Base-by-base conservation (phyloP, 805 yeast genomes). In the Kodamaea neixiangensis region DNA sequence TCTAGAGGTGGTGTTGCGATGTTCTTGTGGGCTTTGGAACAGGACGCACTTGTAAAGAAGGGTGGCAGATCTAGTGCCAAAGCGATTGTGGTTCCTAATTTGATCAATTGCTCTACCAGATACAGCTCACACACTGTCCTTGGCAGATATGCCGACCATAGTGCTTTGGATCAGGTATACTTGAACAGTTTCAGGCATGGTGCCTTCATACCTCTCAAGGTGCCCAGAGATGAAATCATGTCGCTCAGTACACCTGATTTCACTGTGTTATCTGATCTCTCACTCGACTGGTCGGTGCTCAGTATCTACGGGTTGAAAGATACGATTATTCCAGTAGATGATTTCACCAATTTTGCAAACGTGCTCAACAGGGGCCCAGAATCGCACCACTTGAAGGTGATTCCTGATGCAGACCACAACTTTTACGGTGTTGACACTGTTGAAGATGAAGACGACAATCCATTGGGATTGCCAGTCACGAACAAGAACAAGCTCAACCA, bases 351-450 rank as follows among this genome's bases (percentile, higher is more conserved):
- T 34, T 89, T 73, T 68, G 81, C 87, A 6, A 82, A 86, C 57
- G 56, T 70, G 7, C 78, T 91, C 45, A 77, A 75, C 21, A 68
- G 78, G 4, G 80, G 91, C 17, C 85, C 54, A 0, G 57, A 57
- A 25, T 58, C 75, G 2, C 78, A 87, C 57, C 71, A 75, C 3
- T 69, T 90, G 48, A 72, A 73, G 34, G 64, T 89, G 6, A 70
- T 92, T 9, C 79, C 80, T 1, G 74, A 73, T 42, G 97, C 96
- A 0, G 92, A 89, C 63, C 98, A 92, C 66, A 89, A 87, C 59
- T 91, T 78, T 61, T 87, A 78, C 61, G 93, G 94, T 0, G 54
- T 61, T 0, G 60, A 65, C 2, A 58, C 66, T 14, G 69, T 67
- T 17, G 76, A 57, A 50, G 70, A 66, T 54, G 51, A 44, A 29